Base-by-base conservation (phyloP, 495 filamentous ascomycete species). In the Tuber magnatum region DNA sequence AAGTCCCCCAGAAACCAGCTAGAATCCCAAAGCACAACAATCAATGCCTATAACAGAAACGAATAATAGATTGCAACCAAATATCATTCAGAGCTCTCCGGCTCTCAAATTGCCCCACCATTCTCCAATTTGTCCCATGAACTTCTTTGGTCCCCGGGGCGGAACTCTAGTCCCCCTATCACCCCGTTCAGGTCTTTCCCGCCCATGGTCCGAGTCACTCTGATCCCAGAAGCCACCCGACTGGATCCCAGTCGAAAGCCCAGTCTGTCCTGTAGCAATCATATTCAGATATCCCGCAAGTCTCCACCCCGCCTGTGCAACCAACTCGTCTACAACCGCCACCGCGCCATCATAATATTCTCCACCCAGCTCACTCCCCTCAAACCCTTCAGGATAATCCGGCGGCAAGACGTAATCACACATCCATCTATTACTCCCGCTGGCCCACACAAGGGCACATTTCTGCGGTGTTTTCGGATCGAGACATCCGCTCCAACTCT, bases 251-350 rank as follows among this genome's bases (percentile, higher is more conserved):
- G 70, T 35, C 70, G 46, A 41, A 32, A 79, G 24, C 22, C 77
- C 77, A 1, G 72, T 78, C 72, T 46, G 68, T 32, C 77, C 77
- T 14, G 56, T 20, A 70, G 79, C 82, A 80, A 90, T 88, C 74
- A 85, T 78, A 77, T 91, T 88, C 74, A 91, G 80, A 89, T 86
- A 91, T 35, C 86, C 86, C 12, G 87, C 89, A 71, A 92, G 81
- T 38, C 92, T 87, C 78, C 90, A 93, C 18, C 92, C 92, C 16
- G 89, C 92, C 81, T 89, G 91, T 3, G 91, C 92, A 79, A 97
- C 87, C 83, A 92, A 89, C 77, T 89, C 76, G 85, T 94, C 89
- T 61, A 95, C 86, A 69, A 91, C 87, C 32, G 87, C 87, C 28
- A 87, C 84, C 22, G 90, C 88, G 28, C 85, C 85, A 69, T 90